These are phyloP conservation scores for Glycine soja DNA, from an alignment of 306 rosid species.

Conservation along the genomic window DNA sequence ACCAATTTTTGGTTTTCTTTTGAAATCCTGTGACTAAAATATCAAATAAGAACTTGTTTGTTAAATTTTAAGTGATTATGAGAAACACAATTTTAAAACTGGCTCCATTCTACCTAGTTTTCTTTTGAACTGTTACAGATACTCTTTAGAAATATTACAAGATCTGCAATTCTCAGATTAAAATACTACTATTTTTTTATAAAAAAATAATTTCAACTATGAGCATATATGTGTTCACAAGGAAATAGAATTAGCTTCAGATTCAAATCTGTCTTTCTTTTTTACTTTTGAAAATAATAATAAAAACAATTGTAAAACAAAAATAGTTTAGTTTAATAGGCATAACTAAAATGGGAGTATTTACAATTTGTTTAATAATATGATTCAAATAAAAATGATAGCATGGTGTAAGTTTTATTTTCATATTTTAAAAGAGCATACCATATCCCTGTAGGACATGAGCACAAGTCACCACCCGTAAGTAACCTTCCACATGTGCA, in stretches of 20 bases:
- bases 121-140: too few relatives aligned
- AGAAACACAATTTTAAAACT: too few relatives aligned
- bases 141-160: too few relatives aligned
- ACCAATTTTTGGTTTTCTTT: too few relatives aligned
- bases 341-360: not conserved
- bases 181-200: too few relatives aligned
- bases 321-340: not conserved
- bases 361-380: not conserved
- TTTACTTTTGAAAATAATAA: not conserved
- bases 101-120: too few relatives aligned
- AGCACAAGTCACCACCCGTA: conserved; percentile 89
- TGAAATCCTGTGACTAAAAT: too few relatives aligned
- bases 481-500: conserved; percentile 76
- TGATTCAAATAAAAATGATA: not conserved
- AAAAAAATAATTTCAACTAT: too few relatives aligned
- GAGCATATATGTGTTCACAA: too few relatives aligned
- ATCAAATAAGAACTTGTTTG: too few relatives aligned
- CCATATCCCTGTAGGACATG: conserved; percentile 99
- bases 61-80: too few relatives aligned
- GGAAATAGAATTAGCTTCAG: not conserved
- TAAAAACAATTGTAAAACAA: not conserved
- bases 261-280: not conserved
- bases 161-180: too few relatives aligned
- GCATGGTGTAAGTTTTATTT: conserved; percentile 20
- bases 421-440: conserved; percentile 48